Conservation (phyloP, 192 early-diverging fungal species). For the Podila epicladia region DNA sequence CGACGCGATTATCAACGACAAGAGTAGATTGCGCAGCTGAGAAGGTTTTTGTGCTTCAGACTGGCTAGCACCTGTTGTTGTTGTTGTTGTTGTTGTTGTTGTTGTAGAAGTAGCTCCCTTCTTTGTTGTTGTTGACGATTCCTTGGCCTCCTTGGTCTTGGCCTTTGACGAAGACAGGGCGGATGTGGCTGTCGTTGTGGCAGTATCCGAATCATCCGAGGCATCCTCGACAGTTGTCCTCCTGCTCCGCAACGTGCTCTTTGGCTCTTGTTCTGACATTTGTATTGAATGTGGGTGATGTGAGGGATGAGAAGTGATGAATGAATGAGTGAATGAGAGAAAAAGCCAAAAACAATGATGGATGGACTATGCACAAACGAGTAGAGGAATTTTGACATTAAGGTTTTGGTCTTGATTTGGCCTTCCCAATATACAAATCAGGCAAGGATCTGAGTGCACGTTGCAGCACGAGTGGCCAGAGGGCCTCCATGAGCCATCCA, state of each 20-base stretch:
- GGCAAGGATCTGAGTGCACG: too few relatives aligned
- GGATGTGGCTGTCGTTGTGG: constrained; percentile 25
- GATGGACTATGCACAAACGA: too few relatives aligned
- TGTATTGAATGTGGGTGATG: not conserved
- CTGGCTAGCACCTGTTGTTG: not conserved
- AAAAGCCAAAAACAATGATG: too few relatives aligned
- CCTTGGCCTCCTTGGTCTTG: constrained; percentile 17
- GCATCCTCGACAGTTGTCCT: constrained; percentile 47
- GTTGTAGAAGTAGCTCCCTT: not conserved
- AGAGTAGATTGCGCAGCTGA: constrained; percentile 11
- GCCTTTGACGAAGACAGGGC: not conserved
- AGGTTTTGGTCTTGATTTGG: too few relatives aligned
- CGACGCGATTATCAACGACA: constrained; percentile 32
- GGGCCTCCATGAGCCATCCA: too few relatives aligned
- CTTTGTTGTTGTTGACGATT: not conserved
- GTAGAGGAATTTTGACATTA: too few relatives aligned
- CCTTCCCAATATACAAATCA: too few relatives aligned
- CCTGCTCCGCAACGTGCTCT: constrained; percentile 24
- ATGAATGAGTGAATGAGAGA: not conserved
- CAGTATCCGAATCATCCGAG: constrained; percentile 29
- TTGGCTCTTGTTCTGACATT: not conserved
- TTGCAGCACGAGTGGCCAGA: too few relatives aligned
- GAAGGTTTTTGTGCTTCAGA: not conserved
- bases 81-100: constrained; percentile 4
- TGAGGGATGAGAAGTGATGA: not conserved